Evolutionary conservation across 2,329 filamentous ascomycete species (phyloP).

Genomic region (Stagonosporopsis vannaccii): DNA sequence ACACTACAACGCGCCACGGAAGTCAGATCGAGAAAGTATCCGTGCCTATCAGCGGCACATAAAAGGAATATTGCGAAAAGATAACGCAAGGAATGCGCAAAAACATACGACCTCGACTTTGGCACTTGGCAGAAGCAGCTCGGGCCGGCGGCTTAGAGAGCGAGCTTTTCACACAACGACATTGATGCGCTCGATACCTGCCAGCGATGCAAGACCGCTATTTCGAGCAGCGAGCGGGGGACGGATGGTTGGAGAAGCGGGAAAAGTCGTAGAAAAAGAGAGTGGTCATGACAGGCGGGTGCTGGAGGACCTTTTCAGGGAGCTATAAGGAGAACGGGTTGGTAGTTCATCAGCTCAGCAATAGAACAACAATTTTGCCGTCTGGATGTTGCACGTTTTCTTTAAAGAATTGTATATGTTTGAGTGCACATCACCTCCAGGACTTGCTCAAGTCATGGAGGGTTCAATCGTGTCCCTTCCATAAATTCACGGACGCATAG

Average conservation of each 20-base stretch:
- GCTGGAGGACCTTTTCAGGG: background rate
- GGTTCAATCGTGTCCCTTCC: no score
- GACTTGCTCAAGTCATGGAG: no score
- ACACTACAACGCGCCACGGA: background rate
- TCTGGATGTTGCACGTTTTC: no score
- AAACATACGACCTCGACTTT: background rate
- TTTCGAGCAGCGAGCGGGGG: background rate
- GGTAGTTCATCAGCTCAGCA: no score
- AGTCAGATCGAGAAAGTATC: background rate
- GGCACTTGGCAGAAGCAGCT: background rate
- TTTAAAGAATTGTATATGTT: no score
- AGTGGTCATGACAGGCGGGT: background rate
- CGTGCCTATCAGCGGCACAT: background rate
- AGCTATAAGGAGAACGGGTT: background rate
- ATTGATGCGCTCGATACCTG: background rate
- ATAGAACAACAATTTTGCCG: no score
- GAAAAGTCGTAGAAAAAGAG: background rate
- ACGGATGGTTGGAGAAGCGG: background rate
- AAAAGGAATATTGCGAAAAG: background rate
- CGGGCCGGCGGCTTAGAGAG: background rate
- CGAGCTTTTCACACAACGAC: background rate
- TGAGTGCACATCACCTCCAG: no score
- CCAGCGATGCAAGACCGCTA: background rate
- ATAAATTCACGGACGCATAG: no score
- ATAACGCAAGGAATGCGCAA: background rate